A percentile compares a stretch with the other conserved stretches of the same genome.
These are phyloP conservation scores for Leishmania turanica DNA, from an alignment of 208 protist species.

Conservation along the genomic window DNA sequence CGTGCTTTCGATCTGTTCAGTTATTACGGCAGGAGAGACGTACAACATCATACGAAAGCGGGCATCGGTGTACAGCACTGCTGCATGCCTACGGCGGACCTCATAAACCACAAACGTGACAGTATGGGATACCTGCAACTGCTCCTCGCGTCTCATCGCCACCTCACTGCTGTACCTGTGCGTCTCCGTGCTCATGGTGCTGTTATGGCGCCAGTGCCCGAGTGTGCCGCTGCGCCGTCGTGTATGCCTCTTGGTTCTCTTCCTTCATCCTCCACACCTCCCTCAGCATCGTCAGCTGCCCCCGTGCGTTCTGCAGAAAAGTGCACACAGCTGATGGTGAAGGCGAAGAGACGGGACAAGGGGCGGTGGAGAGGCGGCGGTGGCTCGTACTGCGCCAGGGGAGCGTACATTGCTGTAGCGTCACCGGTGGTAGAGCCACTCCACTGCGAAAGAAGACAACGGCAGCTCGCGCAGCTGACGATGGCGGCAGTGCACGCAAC, in stretches of 20 bases:
- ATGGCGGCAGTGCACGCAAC: background rate
- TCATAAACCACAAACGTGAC: background rate
- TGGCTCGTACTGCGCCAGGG: background rate
- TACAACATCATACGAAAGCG: background rate
- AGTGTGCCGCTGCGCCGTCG: background rate
- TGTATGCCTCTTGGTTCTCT: background rate
- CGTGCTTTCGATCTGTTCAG: background rate
- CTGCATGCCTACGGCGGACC: background rate
- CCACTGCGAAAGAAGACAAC: background rate
- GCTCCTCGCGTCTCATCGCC: conserved; percentile 11
- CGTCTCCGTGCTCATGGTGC: background rate
- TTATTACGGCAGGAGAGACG: background rate
- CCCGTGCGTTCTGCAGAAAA: background rate
- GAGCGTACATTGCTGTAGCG: background rate
- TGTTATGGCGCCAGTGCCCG: background rate
- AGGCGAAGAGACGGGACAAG: background rate
- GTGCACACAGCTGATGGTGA: background rate
- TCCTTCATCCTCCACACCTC: background rate
- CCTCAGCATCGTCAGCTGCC: background rate
- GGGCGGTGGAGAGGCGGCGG: background rate
- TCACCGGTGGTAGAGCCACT: background rate
- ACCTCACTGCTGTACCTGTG: conserved; percentile 7
- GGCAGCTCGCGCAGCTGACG: background rate
- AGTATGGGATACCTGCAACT: conserved; percentile 27
- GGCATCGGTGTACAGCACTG: background rate